These are phyloP conservation scores for Sugiyamaella neomexicana DNA, from an alignment of 1,139 yeast species.

Conservation along the genomic window DNA sequence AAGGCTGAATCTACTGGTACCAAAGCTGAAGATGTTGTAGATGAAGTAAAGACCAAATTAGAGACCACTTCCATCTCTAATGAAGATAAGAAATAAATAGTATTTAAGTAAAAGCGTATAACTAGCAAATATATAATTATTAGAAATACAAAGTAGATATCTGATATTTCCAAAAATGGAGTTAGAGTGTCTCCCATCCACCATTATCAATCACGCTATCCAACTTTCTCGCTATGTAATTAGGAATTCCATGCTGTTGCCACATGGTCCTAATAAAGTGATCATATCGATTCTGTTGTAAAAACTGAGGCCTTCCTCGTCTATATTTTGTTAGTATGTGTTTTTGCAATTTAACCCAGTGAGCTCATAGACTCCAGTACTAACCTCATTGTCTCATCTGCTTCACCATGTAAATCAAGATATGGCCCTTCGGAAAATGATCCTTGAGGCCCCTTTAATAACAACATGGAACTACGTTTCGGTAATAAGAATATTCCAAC, in stretches of 20 bases:
- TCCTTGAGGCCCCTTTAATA: constrained; percentile 65
- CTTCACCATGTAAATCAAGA: constrained; percentile 83
- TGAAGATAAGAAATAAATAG: constrained; percentile 4
- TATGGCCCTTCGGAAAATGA: constrained; percentile 85
- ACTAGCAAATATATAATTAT: no score
- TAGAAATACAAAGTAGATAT: no score
- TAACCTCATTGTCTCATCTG: constrained; percentile 60
- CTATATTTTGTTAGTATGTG: constrained; percentile 39
- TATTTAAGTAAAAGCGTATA: no score
- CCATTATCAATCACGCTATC: constrained; percentile 83
- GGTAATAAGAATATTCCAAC: constrained; percentile 81
- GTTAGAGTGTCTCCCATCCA: constrained; percentile 93
- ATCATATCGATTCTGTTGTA: constrained; percentile 65
- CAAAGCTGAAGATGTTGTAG: constrained; percentile 27
- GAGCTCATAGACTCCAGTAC: neutral
- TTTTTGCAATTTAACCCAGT: no score
- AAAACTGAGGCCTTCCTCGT: constrained; percentile 68
- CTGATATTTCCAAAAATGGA: no score
- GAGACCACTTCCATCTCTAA: constrained; percentile 24
- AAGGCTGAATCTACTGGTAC: constrained; percentile 11
- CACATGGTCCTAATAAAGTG: constrained; percentile 67
- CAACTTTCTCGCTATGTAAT: constrained; percentile 72
- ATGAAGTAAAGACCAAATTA: constrained; percentile 40
- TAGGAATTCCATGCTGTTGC: constrained; percentile 78
- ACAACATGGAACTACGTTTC: constrained; percentile 65